Conservation (phyloP, 345 rosid species). For the Kandelia obovata region DNA sequence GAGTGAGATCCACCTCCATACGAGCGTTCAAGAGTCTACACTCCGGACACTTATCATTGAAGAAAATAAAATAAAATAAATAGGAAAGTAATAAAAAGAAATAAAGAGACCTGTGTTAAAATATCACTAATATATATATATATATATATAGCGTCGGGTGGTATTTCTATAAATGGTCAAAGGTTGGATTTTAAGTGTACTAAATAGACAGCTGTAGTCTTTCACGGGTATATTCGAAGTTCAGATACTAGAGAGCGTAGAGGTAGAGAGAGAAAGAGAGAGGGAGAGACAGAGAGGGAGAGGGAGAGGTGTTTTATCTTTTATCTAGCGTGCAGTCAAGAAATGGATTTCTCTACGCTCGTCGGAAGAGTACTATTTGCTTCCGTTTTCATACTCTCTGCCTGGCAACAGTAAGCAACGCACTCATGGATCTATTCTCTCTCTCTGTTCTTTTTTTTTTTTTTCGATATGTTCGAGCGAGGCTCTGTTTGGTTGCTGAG, state of each 20-base stretch:
- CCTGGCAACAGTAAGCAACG: slow-evolving; percentile 61
- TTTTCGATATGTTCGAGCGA: neutral
- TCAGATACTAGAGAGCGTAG: neutral
- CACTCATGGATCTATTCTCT: neutral
- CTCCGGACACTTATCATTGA: too few relatives aligned
- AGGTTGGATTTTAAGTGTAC: neutral
- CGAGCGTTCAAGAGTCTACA: too few relatives aligned
- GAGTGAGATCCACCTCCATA: too few relatives aligned
- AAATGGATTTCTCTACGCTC: slow-evolving; percentile 42
- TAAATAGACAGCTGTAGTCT: neutral
- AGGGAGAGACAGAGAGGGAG: too few relatives aligned
- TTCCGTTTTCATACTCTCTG: slow-evolving; percentile 65
- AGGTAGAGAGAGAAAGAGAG: too few relatives aligned
- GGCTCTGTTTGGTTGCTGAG: neutral
- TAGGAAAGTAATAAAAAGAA: too few relatives aligned
- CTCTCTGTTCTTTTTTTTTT: neutral
- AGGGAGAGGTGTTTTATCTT: neutral
- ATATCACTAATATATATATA: too few relatives aligned
- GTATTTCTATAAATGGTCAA: too few relatives aligned
- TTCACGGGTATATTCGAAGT: neutral
- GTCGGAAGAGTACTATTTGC: slow-evolving; percentile 66
- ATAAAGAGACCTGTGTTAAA: too few relatives aligned
- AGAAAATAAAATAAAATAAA: too few relatives aligned
- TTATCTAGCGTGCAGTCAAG: neutral
- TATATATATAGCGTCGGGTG: too few relatives aligned